Evolutionary conservation across 805 yeast genomes (phyloP).

Genomic region (Candida jianshihensis): DNA sequence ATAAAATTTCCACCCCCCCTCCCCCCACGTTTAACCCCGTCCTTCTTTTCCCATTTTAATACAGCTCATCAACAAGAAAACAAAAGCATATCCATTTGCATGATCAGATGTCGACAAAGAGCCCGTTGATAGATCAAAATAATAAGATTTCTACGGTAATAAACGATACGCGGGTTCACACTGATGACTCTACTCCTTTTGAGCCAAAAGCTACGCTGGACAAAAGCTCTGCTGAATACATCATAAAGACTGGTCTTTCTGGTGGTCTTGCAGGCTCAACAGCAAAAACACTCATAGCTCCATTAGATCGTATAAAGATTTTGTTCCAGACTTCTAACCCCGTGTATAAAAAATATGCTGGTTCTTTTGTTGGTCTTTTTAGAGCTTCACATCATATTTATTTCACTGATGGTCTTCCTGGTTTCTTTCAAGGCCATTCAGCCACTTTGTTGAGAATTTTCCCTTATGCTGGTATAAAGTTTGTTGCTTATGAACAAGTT

Average conservation of each 20-base stretch:
- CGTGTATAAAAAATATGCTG: constrained; percentile 71
- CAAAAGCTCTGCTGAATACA: constrained; percentile 70
- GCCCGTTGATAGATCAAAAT: constrained; percentile 1
- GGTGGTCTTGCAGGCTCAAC: constrained; percentile 95
- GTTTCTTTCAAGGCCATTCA: constrained; percentile 92
- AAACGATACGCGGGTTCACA: constrained; percentile 10
- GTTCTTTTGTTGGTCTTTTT: constrained; percentile 69
- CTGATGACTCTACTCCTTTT: constrained; percentile 17
- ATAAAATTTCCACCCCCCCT: no score
- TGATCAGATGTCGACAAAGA: constrained; percentile 1
- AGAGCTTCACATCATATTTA: constrained; percentile 67
- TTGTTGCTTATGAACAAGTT: constrained; percentile 92
- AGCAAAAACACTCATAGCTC: constrained; percentile 95
- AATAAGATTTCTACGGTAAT: constrained; percentile 8
- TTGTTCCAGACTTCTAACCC: constrained; percentile 94
- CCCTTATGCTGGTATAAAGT: constrained; percentile 96
- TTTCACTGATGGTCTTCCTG: constrained; percentile 61
- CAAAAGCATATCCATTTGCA: no score
- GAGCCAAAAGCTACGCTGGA: constrained; percentile 29
- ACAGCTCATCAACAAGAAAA: no score
- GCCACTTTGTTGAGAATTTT: constrained; percentile 87
- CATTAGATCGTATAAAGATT: constrained; percentile 90
- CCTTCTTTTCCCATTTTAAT: no score
- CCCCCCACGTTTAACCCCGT: no score
- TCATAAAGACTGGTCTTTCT: constrained; percentile 78